Base-by-base conservation (phyloP, 306 rosid genomes). In the Prunus mira region DNA sequence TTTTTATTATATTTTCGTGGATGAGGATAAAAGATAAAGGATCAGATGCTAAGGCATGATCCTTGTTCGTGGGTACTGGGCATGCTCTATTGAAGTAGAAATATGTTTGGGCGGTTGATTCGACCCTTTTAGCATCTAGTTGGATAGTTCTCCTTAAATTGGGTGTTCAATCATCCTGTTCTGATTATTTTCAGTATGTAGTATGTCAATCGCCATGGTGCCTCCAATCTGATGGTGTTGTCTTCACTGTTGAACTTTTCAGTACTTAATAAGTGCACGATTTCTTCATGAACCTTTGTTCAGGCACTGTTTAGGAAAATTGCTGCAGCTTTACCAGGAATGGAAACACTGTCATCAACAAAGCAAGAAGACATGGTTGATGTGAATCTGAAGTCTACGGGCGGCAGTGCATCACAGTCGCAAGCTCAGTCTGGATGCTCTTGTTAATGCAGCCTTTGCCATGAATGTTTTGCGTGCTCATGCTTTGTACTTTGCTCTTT, bases 361-460 rank as follows among this genome's bases (percentile, higher is more conserved):
- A 92, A 92, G 81, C 96, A 92, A 87, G 96, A 90, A 82, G 97
- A 92, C 56, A 82, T 92, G 97, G 97, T 92, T 12, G 97, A 92
- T 56, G 97, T 92, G 70, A 92, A 92, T 81, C 89, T 92, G 34
- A 87, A 83, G 82, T 85, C 97, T 69, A 67, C 87, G 5, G 52
- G 52, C 5, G 52, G 52, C 30, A 85, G 85, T 73, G 62, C 79
- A 24, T 68, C 68, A 76, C 89, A 30, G 63, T 84, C 93, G 27
- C 96, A 88, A 75, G 63, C 84, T 54, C 83, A 85, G 84, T 51
- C 88, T 43, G 91, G 93, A 76, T 92, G 97, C 64, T 63, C 93
- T 62, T 92, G 96, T 79, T 92, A 78, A 81, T 71, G 57, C 22
- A 51, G 74, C 27, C 22, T 27, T 70, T 50, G 17, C 55, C 74